phyloP scores from a whole-genome alignment of 2,329 filamentous ascomycete genomes.

The Fonsecaea multimorphosa region DNA sequence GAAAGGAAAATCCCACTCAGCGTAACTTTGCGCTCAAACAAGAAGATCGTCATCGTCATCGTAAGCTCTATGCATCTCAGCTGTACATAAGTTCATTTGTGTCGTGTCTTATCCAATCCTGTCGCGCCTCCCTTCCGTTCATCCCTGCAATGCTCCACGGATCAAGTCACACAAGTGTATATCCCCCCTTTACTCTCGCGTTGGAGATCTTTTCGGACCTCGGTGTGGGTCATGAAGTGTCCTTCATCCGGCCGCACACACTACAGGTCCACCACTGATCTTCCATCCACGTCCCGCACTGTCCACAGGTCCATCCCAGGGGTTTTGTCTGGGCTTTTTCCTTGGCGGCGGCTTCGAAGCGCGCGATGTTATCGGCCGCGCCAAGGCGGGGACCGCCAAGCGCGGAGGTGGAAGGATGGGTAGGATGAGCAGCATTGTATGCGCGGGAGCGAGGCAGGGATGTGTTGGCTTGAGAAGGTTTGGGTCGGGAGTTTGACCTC shows the following conservation, averaged over 20 bases:
- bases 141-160: not conserved
- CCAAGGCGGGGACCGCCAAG: slow-evolving; percentile 37
- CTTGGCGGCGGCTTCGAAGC: slow-evolving; percentile 50
- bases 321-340: slow-evolving; percentile 57
- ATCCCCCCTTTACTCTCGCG: not conserved
- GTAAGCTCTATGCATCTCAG: not conserved
- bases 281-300: slow-evolving; percentile 68
- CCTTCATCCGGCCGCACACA: slow-evolving; percentile 65
- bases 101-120: not conserved
- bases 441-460: not conserved
- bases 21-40: not conserved
- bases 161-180: not conserved
- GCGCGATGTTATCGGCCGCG: slow-evolving; percentile 48
- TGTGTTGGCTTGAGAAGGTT: slow-evolving; percentile 14
- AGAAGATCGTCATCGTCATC: not conserved
- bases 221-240: slow-evolving; percentile 45
- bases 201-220: no score
- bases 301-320: slow-evolving; percentile 64
- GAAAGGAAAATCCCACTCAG: not conserved
- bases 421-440: not conserved
- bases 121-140: not conserved
- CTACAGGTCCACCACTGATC: slow-evolving; percentile 69
- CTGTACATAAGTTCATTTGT: not conserved
- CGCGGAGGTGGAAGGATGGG: slow-evolving; percentile 5
- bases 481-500: not conserved